phyloP scores from a whole-genome alignment of 2,329 filamentous ascomycete species.

The Passalora sequoiae region DNA sequence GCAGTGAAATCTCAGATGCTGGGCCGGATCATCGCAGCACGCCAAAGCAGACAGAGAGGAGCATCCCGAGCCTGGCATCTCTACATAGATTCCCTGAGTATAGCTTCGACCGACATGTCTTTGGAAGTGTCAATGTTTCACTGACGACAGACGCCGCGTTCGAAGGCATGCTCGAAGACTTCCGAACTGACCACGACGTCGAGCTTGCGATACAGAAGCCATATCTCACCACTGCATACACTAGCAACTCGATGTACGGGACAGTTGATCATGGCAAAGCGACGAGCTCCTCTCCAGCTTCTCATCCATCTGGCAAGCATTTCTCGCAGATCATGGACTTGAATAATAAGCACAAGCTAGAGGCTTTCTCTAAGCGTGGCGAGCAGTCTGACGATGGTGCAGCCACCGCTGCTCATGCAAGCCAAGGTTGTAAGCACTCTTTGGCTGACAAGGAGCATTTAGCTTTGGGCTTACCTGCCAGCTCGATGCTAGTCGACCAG shows the following conservation, averaged over 20 bases:
- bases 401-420: neutral
- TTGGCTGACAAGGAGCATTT: no score
- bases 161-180: conserved; percentile 7
- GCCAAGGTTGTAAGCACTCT: neutral
- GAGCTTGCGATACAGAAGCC: conserved; percentile 10
- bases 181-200: neutral
- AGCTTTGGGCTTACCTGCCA: no score
- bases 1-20: neutral
- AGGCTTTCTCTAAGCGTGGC: neutral
- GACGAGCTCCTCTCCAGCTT: no score
- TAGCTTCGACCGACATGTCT: conserved; percentile 8
- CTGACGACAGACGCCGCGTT: conserved; percentile 2
- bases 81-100: conserved; percentile 11
- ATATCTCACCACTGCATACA: conserved; percentile 2
- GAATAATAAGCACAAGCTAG: no score
- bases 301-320: no score
- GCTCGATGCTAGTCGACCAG: neutral
- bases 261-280: neutral
- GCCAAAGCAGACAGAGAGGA: neutral
- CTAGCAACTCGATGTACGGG: neutral
- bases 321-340: no score
- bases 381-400: neutral
- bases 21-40: neutral
- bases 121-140: conserved; percentile 1
- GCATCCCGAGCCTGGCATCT: neutral